Evolutionary conservation across 345 rosid species (phyloP), one percentile per base, ranked within the genome.

Genomic region (Brassica carinata): DNA sequence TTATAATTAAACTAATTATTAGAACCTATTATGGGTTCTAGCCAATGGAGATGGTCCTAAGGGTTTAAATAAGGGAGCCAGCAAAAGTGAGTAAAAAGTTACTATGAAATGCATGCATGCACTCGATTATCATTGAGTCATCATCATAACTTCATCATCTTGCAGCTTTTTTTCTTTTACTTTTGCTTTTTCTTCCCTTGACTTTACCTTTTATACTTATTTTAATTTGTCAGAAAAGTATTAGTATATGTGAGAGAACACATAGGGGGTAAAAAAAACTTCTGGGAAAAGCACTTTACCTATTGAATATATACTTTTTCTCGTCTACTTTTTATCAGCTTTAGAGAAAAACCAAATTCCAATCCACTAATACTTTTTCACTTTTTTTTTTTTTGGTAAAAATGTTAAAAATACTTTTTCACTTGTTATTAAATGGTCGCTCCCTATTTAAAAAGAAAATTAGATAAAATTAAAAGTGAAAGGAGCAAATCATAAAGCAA

Each of bases 401-500:
- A 30, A 30, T 30, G 31, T 30, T 30, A 30, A n/a, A n/a, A n/a
- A n/a, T n/a, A 23, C 26, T 2, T 23, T 81, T 64, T 36, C 62
- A 72, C 77, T 72, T 67, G 74, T 77, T 74, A 79, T 43, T 81
- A 59, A 65, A 33, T 67, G 27, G 40, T 15, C 59, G 53, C 67
- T 75, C 72, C 64, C n/a, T 75, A 19, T 75, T 3, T 7, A 34
- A 51, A 18, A 31, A 26, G 40, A 17, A 0, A 14, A 77, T 51
- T 14, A 3, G 8, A 59, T 3, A 58, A 58, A 58, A 8, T 19
- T 27, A 65, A 30, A 4, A 26, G 15, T 29, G 18, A 70, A 23
- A 71, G 69, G 15, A 79, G 82, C 83, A 83, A 83, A 83, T 83
- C 85, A 83, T 83, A 83, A 83, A 83, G 85, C 80, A 83, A 83